Evolutionary conservation across 225 moss, liverwort and hornwort species (phyloP).

Genomic region (Sphagnum contortum): DNA sequence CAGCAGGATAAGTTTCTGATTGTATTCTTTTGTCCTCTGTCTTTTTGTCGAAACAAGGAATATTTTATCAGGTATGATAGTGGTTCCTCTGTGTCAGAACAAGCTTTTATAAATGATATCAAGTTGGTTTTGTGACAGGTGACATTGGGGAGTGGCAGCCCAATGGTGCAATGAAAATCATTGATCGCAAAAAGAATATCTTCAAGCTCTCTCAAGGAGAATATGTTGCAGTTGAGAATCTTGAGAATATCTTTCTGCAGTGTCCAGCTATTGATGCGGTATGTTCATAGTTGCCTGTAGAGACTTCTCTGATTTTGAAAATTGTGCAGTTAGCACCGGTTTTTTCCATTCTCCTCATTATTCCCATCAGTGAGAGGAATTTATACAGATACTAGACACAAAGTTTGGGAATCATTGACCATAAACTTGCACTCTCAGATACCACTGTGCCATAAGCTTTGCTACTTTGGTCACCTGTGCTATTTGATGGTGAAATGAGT

Average conservation of each 20-base stretch:
- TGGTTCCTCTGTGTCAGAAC: too few relatives aligned
- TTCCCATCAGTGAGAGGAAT: neutral
- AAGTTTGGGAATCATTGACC: neutral
- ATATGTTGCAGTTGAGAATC: constrained; percentile 73
- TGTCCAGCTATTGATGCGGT: constrained; percentile 43
- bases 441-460: too few relatives aligned
- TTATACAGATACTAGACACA: neutral
- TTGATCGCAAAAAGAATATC: constrained; percentile 84
- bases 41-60: neutral
- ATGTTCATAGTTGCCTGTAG: constrained; percentile 7
- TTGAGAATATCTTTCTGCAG: constrained; percentile 45
- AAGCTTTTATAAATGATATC: neutral
- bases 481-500: too few relatives aligned
- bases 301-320: neutral
- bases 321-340: neutral
- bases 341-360: neutral
- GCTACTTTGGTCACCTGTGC: too few relatives aligned
- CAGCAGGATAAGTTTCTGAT: neutral
- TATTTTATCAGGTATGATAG: too few relatives aligned
- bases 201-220: constrained; percentile 92
- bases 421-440: too few relatives aligned
- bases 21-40: neutral
- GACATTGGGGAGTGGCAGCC: constrained; percentile 87
- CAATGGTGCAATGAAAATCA: constrained; percentile 77
- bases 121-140: constrained; percentile 27